Percentiles rank a stretch among this genome's conserved stretches.
phyloP scores from a whole-genome alignment of 2,329 filamentous ascomycete genomes.

The Penicillium sp. region DNA sequence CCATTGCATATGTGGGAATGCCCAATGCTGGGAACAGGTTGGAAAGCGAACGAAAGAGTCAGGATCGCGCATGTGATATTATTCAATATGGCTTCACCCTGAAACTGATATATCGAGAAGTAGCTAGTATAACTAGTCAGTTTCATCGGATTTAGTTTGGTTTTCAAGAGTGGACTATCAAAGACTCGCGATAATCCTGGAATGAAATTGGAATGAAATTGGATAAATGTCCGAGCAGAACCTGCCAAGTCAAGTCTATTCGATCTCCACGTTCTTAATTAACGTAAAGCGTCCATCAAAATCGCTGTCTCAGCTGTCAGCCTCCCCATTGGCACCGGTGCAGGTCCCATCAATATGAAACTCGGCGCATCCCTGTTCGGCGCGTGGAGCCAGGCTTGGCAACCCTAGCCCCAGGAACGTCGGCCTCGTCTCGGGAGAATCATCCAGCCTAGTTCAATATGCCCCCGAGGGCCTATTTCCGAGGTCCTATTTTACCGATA shows the following conservation, averaged over 20 bases:
- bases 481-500: background rate
- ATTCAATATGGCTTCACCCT: background rate
- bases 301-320: background rate
- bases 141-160: background rate
- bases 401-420: constrained; percentile 12
- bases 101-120: background rate
- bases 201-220: constrained; percentile 3
- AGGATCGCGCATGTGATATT: background rate
- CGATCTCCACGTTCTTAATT: constrained; percentile 2
- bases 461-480: background rate
- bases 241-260: background rate
- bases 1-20: background rate
- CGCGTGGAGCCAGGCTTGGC: constrained; percentile 20
- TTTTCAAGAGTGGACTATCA: background rate
- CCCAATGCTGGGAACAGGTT: background rate
- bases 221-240: constrained; percentile 3
- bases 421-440: constrained; percentile 10
- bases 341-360: constrained; percentile 16
- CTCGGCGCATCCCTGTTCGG: constrained; percentile 12
- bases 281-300: constrained; percentile 6
- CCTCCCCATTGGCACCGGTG: background rate
- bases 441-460: background rate
- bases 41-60: background rate
- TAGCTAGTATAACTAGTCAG: background rate
- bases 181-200: constrained; percentile 1